These are phyloP conservation scores for Metschnikowia noctiluminum DNA, from an alignment of 805 yeast genomes.

Conservation along the genomic window DNA sequence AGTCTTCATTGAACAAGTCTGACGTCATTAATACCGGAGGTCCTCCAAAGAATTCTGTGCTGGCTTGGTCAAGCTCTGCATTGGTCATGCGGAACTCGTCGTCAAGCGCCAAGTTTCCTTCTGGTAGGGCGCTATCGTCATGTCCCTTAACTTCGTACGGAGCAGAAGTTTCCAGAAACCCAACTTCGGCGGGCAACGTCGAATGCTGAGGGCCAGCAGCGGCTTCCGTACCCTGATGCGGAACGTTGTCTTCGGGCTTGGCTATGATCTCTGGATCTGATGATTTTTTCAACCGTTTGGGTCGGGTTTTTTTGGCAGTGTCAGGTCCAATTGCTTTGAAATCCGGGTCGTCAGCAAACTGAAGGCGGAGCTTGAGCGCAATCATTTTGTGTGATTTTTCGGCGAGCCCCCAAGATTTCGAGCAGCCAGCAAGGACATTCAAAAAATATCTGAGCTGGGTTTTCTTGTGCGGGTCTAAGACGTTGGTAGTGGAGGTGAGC, in stretches of 20 bases:
- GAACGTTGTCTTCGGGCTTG: neutral
- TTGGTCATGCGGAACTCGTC: conserved; percentile 2
- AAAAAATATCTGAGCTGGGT: conserved; percentile 37
- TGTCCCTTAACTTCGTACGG: neutral
- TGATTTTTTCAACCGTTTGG: conserved; percentile 2
- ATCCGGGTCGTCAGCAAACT: conserved; percentile 17
- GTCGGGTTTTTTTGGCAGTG: conserved; percentile 1
- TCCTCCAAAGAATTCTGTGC: conserved; percentile 45
- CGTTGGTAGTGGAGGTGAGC: conserved; percentile 29
- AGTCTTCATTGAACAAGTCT: conserved; percentile 44
- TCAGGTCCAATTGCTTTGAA: neutral
- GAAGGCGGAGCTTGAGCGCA: conserved; percentile 28
- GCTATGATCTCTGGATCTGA: neutral
- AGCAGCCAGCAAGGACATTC: conserved; percentile 38
- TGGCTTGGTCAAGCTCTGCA: conserved; percentile 16
- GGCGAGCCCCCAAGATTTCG: conserved; percentile 47
- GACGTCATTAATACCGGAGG: conserved; percentile 53
- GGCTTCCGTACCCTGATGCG: neutral
- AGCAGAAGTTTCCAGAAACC: neutral
- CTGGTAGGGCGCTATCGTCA: neutral
- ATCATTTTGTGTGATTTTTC: conserved; percentile 43
- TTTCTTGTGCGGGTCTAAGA: conserved; percentile 25
- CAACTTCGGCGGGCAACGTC: neutral
- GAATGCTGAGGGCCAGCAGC: neutral
- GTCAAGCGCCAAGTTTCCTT: neutral